These are phyloP conservation scores for Hygrocybe coccinea DNA, from an alignment of 768 basidiomycete genomes.

Conservation along the genomic window DNA sequence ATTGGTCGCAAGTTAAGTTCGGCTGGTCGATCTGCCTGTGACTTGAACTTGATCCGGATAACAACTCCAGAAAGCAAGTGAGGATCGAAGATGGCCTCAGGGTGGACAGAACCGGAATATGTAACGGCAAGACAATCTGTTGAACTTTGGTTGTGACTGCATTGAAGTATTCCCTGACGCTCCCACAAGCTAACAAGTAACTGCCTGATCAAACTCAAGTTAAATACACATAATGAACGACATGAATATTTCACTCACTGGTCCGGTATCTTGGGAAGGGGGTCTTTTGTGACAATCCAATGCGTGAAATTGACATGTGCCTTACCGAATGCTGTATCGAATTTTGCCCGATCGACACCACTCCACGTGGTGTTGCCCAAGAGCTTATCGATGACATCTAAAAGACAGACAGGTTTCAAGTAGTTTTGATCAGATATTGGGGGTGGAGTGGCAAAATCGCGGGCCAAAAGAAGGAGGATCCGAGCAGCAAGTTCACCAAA, in stretches of 20 bases:
- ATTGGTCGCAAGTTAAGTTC: conserved; percentile 1
- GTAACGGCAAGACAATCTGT: conserved; percentile 12
- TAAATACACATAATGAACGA: conserved; percentile 6
- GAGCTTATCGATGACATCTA: background rate
- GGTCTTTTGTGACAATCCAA: conserved; percentile 18
- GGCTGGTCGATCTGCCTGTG: background rate
- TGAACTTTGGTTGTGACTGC: conserved; percentile 14
- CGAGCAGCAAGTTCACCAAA: conserved; percentile 14
- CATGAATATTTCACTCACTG: conserved; percentile 6
- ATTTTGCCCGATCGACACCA: background rate
- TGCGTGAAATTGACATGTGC: conserved; percentile 17
- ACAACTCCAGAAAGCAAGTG: conserved; percentile 12
- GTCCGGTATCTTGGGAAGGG: conserved; percentile 8
- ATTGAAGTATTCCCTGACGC: conserved; percentile 13
- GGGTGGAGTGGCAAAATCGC: conserved; percentile 12
- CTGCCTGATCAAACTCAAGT: conserved; percentile 6
- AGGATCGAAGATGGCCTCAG: conserved; percentile 9
- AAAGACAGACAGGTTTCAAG: conserved; percentile 1
- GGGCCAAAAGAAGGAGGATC: conserved; percentile 10
- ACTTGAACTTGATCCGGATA: conserved; percentile 5
- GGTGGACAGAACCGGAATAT: conserved; percentile 12
- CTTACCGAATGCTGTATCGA: conserved; percentile 8
- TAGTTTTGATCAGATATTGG: conserved; percentile 4
- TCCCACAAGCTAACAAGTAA: conserved; percentile 17
- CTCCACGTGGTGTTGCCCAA: background rate